Evolutionary conservation across 208 protist genomes (phyloP), one percentile per base, ranked within the genome.

Genomic region (Acanthamoeba healyi): DNA sequence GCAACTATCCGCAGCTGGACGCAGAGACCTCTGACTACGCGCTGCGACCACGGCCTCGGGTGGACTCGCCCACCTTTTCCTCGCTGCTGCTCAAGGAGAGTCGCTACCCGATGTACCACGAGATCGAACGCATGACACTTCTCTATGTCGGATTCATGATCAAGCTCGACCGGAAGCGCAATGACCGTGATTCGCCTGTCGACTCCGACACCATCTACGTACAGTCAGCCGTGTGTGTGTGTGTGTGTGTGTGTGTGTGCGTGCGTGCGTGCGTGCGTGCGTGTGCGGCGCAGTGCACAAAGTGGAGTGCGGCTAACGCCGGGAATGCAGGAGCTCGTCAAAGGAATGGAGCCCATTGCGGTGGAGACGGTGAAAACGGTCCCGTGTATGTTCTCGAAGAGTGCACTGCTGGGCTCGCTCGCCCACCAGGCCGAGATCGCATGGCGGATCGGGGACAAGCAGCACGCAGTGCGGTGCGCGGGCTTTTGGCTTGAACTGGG

Each of bases 21-120:
- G 24, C 56, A 15, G 67, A 40, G 36, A 7, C 32, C 61, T 38
- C 61, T 26, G 32, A 70, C 61, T 17, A 1, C 61, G 61, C 61
- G 32, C 29, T 36, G 5, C 36, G 36, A 6, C 56, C 56, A 7
- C 56, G 56, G 56, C 56, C 56, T 14, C 24, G 56, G 67, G 34
- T 77, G n/a, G 67, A 77, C 36, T 34, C 67, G 36, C 29, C 67
- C 36, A 44, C 34, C 14, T 77, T 77, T 22, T 77, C 67, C 10
- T 77, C 67, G 36, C 29, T 77, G 34, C 34, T 77, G 34, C 36
- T 77, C 34, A 77, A 77, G 67, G 67, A 77, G 67, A 77, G 36
- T 32, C 67, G 67, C 67, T 77, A 77, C 36, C 67, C 32, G 14
- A 34, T 42, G 15, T 77, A 44, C 67, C 29, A 44, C 34, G 67